A percentile compares a stretch with the other conserved stretches of the same genome.
Evolutionary conservation across 108 stramenopile genomes (phyloP).

Genomic region (Parmales sp.): DNA sequence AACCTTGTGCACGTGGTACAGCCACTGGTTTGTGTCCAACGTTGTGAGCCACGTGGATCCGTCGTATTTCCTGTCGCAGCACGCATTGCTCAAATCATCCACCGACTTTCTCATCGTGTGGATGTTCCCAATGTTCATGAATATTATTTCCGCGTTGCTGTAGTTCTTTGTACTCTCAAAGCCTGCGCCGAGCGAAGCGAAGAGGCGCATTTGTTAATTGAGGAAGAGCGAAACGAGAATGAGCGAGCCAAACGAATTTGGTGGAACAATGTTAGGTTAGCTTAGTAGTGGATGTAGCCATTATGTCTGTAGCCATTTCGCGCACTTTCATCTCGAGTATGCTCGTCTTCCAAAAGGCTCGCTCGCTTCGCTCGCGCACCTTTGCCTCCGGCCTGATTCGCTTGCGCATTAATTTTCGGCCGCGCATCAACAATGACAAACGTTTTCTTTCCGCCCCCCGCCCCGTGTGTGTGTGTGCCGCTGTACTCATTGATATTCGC

Average conservation of each 20-base stretch:
- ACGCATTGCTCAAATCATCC: not conserved
- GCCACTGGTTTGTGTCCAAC: constrained; percentile 30
- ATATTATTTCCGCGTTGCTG: not conserved
- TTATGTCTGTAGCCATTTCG: too few species aligned
- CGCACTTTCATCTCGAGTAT: too few species aligned
- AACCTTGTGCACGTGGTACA: constrained; percentile 25
- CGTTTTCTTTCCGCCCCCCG: not conserved
- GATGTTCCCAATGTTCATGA: constrained; percentile 22
- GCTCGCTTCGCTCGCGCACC: too few species aligned
- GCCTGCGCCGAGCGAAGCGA: too few species aligned
- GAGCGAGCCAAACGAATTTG: too few species aligned
- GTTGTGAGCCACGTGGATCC: constrained; percentile 5
- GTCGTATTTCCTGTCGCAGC: not conserved
- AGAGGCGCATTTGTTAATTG: too few species aligned
- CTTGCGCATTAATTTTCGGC: constrained; percentile 4
- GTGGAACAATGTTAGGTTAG: too few species aligned
- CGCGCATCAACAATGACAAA: constrained; percentile 3
- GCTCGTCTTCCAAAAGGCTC: too few species aligned
- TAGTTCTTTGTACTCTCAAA: constrained; percentile 5
- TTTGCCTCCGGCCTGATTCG: constrained; percentile 5
- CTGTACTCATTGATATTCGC: not conserved
- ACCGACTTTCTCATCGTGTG: constrained; percentile 22
- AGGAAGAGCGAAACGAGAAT: too few species aligned
- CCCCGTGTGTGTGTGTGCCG: too few species aligned
- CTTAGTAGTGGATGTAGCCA: too few species aligned